These are phyloP conservation scores for Backusella westeae DNA, from an alignment of 192 early-diverging fungal genomes.

Conservation along the genomic window DNA sequence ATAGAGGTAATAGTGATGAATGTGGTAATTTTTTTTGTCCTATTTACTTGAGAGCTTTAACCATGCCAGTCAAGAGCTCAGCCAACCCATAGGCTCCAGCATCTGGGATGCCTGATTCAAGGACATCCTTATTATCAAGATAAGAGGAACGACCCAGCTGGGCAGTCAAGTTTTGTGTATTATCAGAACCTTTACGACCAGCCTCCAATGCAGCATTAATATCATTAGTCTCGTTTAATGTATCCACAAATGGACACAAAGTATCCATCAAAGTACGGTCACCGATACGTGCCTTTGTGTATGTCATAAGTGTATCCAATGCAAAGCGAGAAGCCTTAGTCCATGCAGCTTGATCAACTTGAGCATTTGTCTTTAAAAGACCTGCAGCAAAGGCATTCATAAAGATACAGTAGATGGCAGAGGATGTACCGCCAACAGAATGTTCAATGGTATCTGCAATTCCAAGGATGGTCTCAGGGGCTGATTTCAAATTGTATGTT, in stretches of 20 bases:
- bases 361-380: constrained; percentile 24
- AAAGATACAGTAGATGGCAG: constrained; percentile 77
- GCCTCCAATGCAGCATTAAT: constrained; percentile 48
- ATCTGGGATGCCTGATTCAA: constrained; percentile 40
- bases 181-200: constrained; percentile 50
- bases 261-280: constrained; percentile 75
- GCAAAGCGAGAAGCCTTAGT: constrained; percentile 52
- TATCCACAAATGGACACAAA: constrained; percentile 62
- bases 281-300: constrained; percentile 69
- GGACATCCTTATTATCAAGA: constrained; percentile 42
- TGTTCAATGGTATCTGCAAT: constrained; percentile 70
- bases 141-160: constrained; percentile 69
- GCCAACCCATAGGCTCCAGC: constrained; percentile 65
- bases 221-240: constrained; percentile 35
- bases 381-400: constrained; percentile 61
- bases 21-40: not conserved
- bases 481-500: constrained; percentile 9
- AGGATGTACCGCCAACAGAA: constrained; percentile 77
- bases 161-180: constrained; percentile 55
- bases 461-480: constrained; percentile 18
- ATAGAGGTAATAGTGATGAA: not conserved
- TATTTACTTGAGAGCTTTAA: not conserved
- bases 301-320: constrained; percentile 55
- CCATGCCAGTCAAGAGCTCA: constrained; percentile 52
- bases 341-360: constrained; percentile 18